Percentiles rank a stretch among this genome's conserved stretches.
Evolutionary conservation across 805 yeast genomes (phyloP).

Genomic region (Hanseniaspora singularis): DNA sequence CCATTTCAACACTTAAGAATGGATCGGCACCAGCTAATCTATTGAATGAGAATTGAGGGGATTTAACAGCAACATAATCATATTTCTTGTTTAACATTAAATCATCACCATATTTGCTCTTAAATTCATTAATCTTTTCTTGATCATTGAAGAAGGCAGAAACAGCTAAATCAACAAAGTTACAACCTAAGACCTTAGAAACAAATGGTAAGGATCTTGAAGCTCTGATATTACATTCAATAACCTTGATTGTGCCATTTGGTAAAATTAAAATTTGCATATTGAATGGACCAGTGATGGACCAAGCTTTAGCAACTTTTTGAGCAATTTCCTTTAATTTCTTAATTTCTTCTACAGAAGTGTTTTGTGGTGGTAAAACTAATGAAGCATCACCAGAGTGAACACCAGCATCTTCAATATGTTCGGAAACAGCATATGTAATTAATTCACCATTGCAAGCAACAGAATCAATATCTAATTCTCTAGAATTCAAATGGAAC

Average conservation of each 20-base stretch:
- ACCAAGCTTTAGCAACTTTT: slow-evolving; percentile 86
- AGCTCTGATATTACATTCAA: slow-evolving; percentile 97
- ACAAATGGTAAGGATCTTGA: slow-evolving; percentile 99
- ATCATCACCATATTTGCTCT: slow-evolving; percentile 30
- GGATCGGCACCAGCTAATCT: slow-evolving; percentile 99
- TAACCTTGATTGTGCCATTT: slow-evolving; percentile 90
- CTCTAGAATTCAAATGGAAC: slow-evolving; percentile 92
- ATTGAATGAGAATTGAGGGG: slow-evolving; percentile 96
- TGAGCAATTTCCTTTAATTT: slow-evolving; percentile 93
- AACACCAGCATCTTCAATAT: slow-evolving; percentile 98
- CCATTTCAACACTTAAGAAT: slow-evolving; percentile 97
- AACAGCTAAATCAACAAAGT: slow-evolving; percentile 91
- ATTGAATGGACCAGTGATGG: slow-evolving; percentile 94
- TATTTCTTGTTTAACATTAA: slow-evolving; percentile 59
- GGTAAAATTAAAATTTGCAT: slow-evolving; percentile 86
- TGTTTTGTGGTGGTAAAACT: slow-evolving; percentile 92
- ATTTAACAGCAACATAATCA: slow-evolving; percentile 87
- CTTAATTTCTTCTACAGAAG: slow-evolving; percentile 79
- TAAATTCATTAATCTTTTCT: slow-evolving; percentile 23
- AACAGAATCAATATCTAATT: slow-evolving; percentile 97
- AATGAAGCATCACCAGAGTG: slow-evolving; percentile 98
- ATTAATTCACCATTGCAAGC: slow-evolving; percentile 88
- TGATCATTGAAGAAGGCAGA: slow-evolving; percentile 73
- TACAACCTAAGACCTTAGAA: slow-evolving; percentile 90
- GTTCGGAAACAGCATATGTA: slow-evolving; percentile 97